Evolutionary conservation across 192 early-diverging fungal species (phyloP).

Genomic region (Allomyces arbusculus): DNA sequence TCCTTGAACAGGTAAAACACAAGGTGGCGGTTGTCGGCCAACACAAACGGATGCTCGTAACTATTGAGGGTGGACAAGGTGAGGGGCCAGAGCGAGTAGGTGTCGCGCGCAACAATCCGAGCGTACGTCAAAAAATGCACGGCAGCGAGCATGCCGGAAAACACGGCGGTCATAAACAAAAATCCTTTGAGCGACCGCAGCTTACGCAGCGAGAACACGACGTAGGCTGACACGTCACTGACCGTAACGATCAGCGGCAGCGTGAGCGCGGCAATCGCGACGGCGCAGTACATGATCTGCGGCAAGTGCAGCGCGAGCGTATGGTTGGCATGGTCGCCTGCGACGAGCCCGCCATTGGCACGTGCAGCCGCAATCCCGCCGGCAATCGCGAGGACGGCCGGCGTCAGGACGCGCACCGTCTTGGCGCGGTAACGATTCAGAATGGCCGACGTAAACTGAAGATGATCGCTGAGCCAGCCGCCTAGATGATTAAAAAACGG

Average conservation of each 20-base stretch:
- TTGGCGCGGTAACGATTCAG: background rate
- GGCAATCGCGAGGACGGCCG: background rate
- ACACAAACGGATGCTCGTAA: slow-evolving; percentile 76
- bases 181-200: slow-evolving; percentile 1
- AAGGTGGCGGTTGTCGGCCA: slow-evolving; percentile 89
- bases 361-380: background rate
- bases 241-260: slow-evolving; percentile 20
- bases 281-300: slow-evolving; percentile 69
- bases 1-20: slow-evolving; percentile 88
- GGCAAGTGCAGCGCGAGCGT: slow-evolving; percentile 52
- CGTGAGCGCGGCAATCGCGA: slow-evolving; percentile 28
- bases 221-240: slow-evolving; percentile 7
- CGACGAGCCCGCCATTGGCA: background rate
- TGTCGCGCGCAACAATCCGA: slow-evolving; percentile 1
- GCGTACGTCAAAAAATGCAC: background rate
- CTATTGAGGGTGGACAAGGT: slow-evolving; percentile 16
- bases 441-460: background rate
- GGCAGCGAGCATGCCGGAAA: background rate
- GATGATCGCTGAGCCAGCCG: slow-evolving; percentile 56
- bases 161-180: background rate
- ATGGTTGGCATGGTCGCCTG: slow-evolving; percentile 73
- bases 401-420: background rate
- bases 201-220: background rate
- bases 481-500: slow-evolving; percentile 46
- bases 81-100: background rate